Conservation (phyloP, 139 green algal genomes). For the Chlorella vulgaris region DNA sequence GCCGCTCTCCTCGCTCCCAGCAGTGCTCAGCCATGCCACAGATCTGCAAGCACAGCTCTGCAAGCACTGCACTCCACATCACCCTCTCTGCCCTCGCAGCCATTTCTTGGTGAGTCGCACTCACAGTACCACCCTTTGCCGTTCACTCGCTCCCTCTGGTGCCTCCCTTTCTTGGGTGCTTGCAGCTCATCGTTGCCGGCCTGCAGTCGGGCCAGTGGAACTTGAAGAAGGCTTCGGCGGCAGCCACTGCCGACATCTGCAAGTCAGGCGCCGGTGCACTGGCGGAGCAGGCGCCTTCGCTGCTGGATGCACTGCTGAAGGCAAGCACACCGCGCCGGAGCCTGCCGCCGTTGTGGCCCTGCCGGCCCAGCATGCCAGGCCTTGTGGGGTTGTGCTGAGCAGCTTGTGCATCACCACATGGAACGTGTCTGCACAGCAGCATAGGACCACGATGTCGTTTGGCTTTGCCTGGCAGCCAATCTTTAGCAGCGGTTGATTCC, state of each 20-base stretch:
- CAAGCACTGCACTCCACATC: too few relatives aligned
- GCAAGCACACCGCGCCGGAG: constrained; percentile 13
- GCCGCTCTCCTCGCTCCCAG: too few relatives aligned
- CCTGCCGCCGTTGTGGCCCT: too few relatives aligned
- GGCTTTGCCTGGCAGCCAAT: not conserved
- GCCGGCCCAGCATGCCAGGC: not conserved
- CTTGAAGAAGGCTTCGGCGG: constrained; percentile 64
- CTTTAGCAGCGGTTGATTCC: not conserved
- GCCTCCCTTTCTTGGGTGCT: too few relatives aligned
- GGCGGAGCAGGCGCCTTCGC: constrained; percentile 21
- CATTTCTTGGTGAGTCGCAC: too few relatives aligned
- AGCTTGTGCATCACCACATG: too few relatives aligned
- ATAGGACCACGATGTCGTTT: too few relatives aligned
- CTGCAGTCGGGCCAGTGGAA: constrained; percentile 59
- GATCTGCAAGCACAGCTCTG: too few relatives aligned
- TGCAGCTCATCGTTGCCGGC: constrained; percentile 25
- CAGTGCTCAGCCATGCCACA: too few relatives aligned
- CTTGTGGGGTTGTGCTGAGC: too few relatives aligned
- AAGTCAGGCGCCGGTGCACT: constrained; percentile 52
- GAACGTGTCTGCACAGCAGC: too few relatives aligned
- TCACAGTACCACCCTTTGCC: not conserved
- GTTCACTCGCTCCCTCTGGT: not conserved
- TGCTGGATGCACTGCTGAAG: constrained; percentile 44
- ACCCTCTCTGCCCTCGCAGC: too few relatives aligned
- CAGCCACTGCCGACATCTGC: constrained; percentile 27